A percentile compares a stretch with the other conserved stretches of the same genome.
phyloP scores from a whole-genome alignment of 768 basidiomycete genomes.

The Baorangia bicolor region DNA sequence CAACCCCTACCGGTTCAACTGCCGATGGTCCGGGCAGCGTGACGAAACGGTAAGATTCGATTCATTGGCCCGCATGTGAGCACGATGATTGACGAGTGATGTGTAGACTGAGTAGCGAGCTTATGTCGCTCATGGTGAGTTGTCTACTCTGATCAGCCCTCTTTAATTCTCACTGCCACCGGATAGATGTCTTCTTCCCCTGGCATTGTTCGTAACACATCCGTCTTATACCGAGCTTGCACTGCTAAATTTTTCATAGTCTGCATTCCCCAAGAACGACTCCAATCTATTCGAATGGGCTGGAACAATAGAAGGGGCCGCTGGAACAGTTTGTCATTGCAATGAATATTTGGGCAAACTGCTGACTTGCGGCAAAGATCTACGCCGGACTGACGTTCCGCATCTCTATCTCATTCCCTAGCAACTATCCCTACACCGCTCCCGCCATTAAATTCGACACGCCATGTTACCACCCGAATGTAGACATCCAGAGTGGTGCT shows the following conservation, averaged over 20 bases:
- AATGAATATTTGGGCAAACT: background rate
- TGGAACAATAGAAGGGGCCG: slow-evolving; percentile 81
- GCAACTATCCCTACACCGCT: slow-evolving; percentile 85
- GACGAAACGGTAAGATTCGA: slow-evolving; percentile 68
- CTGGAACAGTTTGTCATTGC: slow-evolving; percentile 52
- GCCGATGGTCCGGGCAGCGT: slow-evolving; percentile 72
- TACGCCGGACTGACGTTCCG: slow-evolving; percentile 80
- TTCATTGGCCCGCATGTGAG: background rate
- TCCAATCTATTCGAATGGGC: slow-evolving; percentile 88
- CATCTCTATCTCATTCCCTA: slow-evolving; percentile 80
- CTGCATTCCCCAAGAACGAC: slow-evolving; percentile 87
- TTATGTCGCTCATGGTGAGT: slow-evolving; percentile 86
- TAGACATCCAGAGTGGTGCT: slow-evolving; percentile 72
- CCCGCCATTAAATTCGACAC: slow-evolving; percentile 87
- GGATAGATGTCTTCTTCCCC: slow-evolving; percentile 84
- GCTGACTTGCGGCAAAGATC: slow-evolving; percentile 44
- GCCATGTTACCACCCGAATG: slow-evolving; percentile 90
- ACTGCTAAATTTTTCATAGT: slow-evolving; percentile 42
- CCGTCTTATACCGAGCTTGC: background rate
- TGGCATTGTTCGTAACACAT: slow-evolving; percentile 62
- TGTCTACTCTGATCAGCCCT: slow-evolving; percentile 15
- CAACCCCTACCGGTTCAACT: slow-evolving; percentile 49
- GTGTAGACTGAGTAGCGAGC: slow-evolving; percentile 70
- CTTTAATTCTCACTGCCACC: slow-evolving; percentile 4
- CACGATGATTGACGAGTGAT: slow-evolving; percentile 1